Evolutionary conservation across 2,329 filamentous ascomycete species (phyloP).

Genomic region (Aspergillus brunneoviolaceus): DNA sequence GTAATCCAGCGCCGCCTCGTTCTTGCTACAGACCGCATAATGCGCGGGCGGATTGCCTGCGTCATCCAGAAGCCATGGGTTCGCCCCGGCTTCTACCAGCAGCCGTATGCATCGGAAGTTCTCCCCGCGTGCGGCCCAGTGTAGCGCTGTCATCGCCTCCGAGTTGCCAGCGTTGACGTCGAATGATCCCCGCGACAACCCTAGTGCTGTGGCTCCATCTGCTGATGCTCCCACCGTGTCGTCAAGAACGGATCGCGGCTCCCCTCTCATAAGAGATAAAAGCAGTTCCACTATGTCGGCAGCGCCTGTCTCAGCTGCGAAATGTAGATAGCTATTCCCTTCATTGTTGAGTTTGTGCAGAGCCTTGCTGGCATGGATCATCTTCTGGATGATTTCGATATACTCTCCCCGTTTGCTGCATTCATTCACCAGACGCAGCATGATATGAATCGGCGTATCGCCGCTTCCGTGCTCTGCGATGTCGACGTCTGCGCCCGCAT

Average conservation of each 20-base stretch:
- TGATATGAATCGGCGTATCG: not conserved
- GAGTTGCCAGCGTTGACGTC: not conserved
- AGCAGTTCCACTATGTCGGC: not conserved
- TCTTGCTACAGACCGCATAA: not conserved
- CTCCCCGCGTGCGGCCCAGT: not conserved
- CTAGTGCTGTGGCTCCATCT: not conserved
- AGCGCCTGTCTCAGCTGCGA: not conserved
- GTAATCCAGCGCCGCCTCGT: not conserved
- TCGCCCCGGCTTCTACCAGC: not conserved
- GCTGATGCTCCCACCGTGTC: not conserved
- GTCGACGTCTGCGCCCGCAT: slow-evolving; percentile 11
- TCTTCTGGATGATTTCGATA: not conserved
- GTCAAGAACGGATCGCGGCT: not conserved
- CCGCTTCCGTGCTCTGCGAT: slow-evolving; percentile 3
- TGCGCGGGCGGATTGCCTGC: not conserved
- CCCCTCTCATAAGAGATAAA: not conserved
- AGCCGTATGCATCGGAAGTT: not conserved
- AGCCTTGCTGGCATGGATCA: not conserved
- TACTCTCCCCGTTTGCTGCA: not conserved
- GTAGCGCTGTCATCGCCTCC: not conserved
- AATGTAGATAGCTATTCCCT: not conserved
- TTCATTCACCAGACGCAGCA: not conserved
- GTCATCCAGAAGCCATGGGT: not conserved
- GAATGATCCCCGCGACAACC: not conserved
- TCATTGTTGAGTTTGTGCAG: not conserved